Percentiles rank a stretch among this genome's conserved stretches.
Conservation (phyloP, 164 flowering plant species). For the Litsea cubeba region DNA sequence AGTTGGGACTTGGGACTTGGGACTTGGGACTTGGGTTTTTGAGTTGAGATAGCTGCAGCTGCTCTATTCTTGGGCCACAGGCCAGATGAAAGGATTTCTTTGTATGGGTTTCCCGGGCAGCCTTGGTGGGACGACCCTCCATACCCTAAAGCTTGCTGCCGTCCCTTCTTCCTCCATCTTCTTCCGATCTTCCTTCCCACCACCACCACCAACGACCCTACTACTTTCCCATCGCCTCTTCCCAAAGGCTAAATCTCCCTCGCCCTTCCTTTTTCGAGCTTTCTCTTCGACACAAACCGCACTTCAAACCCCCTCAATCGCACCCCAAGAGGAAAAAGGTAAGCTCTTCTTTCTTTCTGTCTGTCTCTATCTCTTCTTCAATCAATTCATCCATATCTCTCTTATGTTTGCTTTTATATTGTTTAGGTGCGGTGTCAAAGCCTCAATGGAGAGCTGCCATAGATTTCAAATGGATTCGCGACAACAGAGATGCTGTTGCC, state of each 20-base stretch:
- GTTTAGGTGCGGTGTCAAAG: constrained; percentile 29
- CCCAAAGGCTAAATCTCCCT: constrained; percentile 9
- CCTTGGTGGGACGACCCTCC: constrained; percentile 30
- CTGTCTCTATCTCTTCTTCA: background rate
- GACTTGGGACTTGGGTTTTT: too few relatives aligned
- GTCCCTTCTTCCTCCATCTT: constrained; percentile 23
- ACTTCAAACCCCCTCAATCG: constrained; percentile 12
- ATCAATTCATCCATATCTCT: background rate
- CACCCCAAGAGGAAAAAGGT: constrained; percentile 22
- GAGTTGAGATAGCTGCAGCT: too few relatives aligned
- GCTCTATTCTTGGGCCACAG: too few relatives aligned
- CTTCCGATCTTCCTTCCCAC: constrained; percentile 3
- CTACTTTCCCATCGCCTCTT: constrained; percentile 11
- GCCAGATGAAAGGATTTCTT: too few relatives aligned
- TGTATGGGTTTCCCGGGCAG: constrained; percentile 32
- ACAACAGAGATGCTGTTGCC: constrained; percentile 68
- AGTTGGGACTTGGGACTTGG: too few relatives aligned
- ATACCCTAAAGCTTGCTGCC: constrained; percentile 33
- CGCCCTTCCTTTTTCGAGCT: constrained; percentile 22
- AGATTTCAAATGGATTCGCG: constrained; percentile 92
- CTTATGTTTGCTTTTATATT: background rate
- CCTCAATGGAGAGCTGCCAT: constrained; percentile 87
- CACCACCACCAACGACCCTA: background rate
- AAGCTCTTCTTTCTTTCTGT: background rate
- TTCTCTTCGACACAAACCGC: constrained; percentile 29